phyloP scores from a whole-genome alignment of 2,329 filamentous ascomycete species.

The Passalora sequoiae region DNA sequence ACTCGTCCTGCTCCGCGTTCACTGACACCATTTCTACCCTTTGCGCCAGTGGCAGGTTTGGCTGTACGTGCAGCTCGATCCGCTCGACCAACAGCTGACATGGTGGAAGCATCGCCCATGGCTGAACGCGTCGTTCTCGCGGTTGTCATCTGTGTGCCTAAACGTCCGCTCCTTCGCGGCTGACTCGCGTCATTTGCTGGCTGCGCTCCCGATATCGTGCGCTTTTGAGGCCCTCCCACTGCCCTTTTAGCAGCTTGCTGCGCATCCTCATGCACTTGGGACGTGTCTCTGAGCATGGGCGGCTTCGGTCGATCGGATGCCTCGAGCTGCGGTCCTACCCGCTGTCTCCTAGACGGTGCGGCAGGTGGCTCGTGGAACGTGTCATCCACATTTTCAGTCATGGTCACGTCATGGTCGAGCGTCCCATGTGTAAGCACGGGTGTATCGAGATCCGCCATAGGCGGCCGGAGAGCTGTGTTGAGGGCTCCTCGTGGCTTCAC shows the following conservation, averaged over 20 bases:
- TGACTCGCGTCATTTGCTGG: constrained; percentile 38
- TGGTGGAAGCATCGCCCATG: constrained; percentile 44
- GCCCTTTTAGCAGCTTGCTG: constrained; percentile 30
- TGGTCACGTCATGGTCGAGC: constrained; percentile 40
- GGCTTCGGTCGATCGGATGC: constrained; percentile 27
- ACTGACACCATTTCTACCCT: constrained; percentile 57
- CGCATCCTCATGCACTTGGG: constrained; percentile 32
- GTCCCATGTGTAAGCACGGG: constrained; percentile 42
- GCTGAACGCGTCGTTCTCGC: constrained; percentile 58
- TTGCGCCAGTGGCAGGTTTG: constrained; percentile 63
- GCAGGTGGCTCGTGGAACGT: constrained; percentile 42
- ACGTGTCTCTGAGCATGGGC: constrained; percentile 38
- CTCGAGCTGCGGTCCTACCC: constrained; percentile 26
- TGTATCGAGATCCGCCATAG: constrained; percentile 39
- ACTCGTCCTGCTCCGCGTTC: constrained; percentile 66
- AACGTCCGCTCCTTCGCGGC: constrained; percentile 42
- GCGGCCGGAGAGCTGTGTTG: constrained; percentile 20
- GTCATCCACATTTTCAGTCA: constrained; percentile 26
- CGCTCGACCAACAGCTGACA: constrained; percentile 55
- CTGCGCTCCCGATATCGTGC: constrained; percentile 71
- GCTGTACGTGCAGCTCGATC: constrained; percentile 45
- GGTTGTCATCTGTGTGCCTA: constrained; percentile 62
- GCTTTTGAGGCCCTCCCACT: constrained; percentile 59
- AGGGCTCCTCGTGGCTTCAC: constrained; percentile 41
- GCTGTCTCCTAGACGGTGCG: constrained; percentile 42